phyloP scores from a whole-genome alignment of 306 rosid genomes.

The Elaeagnus macrophylla region DNA sequence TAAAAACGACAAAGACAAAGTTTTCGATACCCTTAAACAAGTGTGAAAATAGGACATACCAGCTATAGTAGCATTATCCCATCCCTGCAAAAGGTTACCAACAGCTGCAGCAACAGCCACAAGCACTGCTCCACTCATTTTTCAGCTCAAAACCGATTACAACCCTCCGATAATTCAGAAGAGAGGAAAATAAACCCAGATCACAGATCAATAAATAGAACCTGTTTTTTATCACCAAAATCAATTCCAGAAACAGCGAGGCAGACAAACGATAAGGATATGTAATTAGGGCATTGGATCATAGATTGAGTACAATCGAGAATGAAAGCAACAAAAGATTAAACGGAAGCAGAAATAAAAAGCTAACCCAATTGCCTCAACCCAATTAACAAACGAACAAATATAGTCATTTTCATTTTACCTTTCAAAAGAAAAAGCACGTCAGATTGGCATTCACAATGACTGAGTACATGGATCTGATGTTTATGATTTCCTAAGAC shows the following conservation, averaged over 20 bases:
- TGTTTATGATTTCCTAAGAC: background rate
- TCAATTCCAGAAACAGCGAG: slow-evolving; percentile 1
- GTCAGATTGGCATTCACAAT: background rate
- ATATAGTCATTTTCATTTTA: slow-evolving; percentile 1
- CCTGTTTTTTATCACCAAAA: background rate
- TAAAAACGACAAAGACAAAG: too few species aligned
- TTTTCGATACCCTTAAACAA: background rate
- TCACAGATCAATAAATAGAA: slow-evolving; percentile 22
- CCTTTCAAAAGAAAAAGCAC: slow-evolving; percentile 7
- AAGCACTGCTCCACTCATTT: slow-evolving; percentile 71
- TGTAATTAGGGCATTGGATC: slow-evolving; percentile 11
- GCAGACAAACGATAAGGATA: background rate
- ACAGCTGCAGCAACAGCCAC: slow-evolving; percentile 87
- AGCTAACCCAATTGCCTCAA: slow-evolving; percentile 16
- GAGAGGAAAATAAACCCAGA: slow-evolving; percentile 21
- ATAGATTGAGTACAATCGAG: background rate
- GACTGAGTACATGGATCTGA: background rate
- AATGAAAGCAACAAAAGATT: background rate
- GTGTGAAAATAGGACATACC: slow-evolving; percentile 23
- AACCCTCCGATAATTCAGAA: background rate
- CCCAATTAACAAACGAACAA: slow-evolving; percentile 1
- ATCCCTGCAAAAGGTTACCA: slow-evolving; percentile 77
- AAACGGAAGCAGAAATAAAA: background rate
- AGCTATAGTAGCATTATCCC: slow-evolving; percentile 97
- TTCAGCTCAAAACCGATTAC: slow-evolving; percentile 13